Base-by-base conservation (phyloP, 2,329 filamentous ascomycete genomes). In the Trichoderma sp. region DNA sequence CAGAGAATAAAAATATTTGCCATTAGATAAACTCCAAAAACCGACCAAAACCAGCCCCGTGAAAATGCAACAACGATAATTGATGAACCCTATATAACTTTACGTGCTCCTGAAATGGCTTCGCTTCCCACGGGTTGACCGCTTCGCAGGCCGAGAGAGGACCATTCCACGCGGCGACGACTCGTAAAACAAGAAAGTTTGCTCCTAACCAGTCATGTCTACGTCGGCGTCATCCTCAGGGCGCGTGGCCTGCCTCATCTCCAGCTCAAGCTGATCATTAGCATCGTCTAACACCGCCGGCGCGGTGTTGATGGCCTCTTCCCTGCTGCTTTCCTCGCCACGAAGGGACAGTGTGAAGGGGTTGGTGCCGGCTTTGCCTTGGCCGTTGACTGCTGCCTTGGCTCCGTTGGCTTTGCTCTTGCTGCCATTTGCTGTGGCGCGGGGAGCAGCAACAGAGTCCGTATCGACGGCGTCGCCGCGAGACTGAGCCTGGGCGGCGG, bases 171-270 rank as follows among this genome's bases (percentile, higher is more conserved):
- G n/a, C 4, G 18, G 34, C 24, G 8, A 26, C n/a, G 26, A n/a
- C 39, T 34, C 24, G 34, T 16, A 37, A 43, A 24, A 34, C 58
- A 32, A 10, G 58, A 32, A 30, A 68, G 3, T 49, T 24, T n/a
- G 43, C 59, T 67, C n/a, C 77, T 83, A 87, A 59, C 83, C 86
- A 37, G 80, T 82, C 89, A 91, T 91, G 65, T 86, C 80, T 37
- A 90, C 85, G 74, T 90, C 88, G 10, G 77, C 81, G 70, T 87
- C 84, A 69, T 86, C 83, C 8, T 77, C 75, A n/a, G 74, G 76
- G 37, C 73, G 75, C 11, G 76, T 77, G 21, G 81, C 81, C 71
- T 86, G 84, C 67, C 83, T 81, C 76, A 85, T 85, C 75, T 89
- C 87, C 52, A 84, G 78, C 76, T 86, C 82, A 70, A 89, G 77